Evolutionary conservation across 345 rosid genomes (phyloP), one percentile per base, ranked within the genome.

Genomic region (Citrus sp.): DNA sequence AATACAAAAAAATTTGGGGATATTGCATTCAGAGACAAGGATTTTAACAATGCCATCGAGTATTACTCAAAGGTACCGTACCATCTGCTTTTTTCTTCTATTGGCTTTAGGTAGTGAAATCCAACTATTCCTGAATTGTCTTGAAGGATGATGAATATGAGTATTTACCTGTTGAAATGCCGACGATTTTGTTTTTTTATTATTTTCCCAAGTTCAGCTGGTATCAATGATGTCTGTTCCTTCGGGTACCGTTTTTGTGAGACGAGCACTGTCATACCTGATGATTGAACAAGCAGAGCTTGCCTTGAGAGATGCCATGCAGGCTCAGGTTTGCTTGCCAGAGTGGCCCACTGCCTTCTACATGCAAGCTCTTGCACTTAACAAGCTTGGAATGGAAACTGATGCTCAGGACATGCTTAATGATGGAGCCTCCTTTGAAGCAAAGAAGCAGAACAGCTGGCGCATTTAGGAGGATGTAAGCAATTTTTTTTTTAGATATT

Each of bases 291-390:
- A 92, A 86, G 89, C 94, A 16, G 98, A 95, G 89, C 91, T 91
- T 64, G 95, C 99, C 3, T 72, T 95, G 84, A 92, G 99, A 79
- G 99, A 95, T 59, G 99, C 99, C 27, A 95, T 95, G 99, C 99
- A 95, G 81, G 97, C 99, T 63, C 99, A 95, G 76, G 98, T 93
- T 42, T 95, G 99, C 89, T 79, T 88, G 70, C 98, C 99, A 0
- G 98, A 95, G 82, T 95, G 99, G 98, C 97, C 98, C 5, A 92
- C 98, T 19, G 99, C 99, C 24, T 95, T 95, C 88, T 95, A 95
- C 85, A 78, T 94, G 88, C 99, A 95, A 83, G 97, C 99, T 58
- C 89, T 95, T 73, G 99, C 99, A 30, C 95, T 95, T 34, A 92
- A 95, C 2, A 95, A 93, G 89, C 97, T 93, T 9, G 98, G 97